Base-by-base conservation (phyloP, 371 early-diverging fungal species). In the Saksenaea oblongispora region DNA sequence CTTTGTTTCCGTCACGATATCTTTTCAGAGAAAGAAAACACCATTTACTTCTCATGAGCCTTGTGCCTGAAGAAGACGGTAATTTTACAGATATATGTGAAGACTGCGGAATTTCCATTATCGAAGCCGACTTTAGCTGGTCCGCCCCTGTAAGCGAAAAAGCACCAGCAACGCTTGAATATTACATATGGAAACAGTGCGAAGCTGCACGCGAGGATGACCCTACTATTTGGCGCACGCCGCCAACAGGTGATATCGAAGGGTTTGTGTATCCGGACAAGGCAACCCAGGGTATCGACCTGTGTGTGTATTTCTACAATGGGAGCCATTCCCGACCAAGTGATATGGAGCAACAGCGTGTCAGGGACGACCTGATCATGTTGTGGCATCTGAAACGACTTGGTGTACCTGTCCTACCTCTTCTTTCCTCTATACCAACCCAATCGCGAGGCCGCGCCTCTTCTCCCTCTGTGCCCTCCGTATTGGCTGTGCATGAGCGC, bases 111-210 rank as follows among this genome's bases (percentile, higher is more conserved):
- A 59, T 78, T 14, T 74, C 79, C 10, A 67, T 82, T 18, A 78
- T 82, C 51, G 82, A 82, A 56, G 79, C 79, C 0, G 82, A 82
- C 53, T 82, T 79, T 42, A 76, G 77, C 9, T 70, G 77, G 72
- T 54, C 67, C 7, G 65, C 74, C 7, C 60, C 61, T 22, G 65
- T 67, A 5, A 57, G 42, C 34, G 65, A 60, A 37, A 61, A 58
- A 71, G 31, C 58, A 65, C 18, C 55, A 56, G 39, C 44, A 3
- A 55, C 71, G 35, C 47, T 76, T 3, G 51, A 70, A 36, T 66
- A 64, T 11, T 76, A 79, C 28, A 65, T 74, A 22, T 74, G 66
- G 61, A 39, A 65, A 13, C 76, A 74, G 44, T 69, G 68, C 64
- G 34, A 67, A 70, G 31, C 66, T 58, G 57, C 57, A 61, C 35